Evolutionary conservation across 1,139 yeast genomes (phyloP), one percentile per base, ranked within the genome.

Genomic region (Pichia sp.): DNA sequence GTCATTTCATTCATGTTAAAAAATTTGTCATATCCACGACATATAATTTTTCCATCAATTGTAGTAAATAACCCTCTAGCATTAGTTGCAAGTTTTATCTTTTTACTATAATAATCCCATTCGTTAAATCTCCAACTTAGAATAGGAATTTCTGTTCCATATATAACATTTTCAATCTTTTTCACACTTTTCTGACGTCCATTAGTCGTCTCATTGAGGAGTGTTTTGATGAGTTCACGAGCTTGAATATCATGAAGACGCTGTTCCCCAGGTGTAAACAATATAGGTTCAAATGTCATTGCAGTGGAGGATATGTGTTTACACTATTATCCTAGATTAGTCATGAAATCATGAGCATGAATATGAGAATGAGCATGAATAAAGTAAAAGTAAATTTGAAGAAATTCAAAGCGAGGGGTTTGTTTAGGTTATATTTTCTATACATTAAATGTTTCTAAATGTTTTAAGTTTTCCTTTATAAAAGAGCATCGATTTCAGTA

Each of bases 1-100:
- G 65, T 53, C 1, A 74, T 70, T 57, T 93, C 98, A 44, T 70
- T 75, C 10, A 87, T 68, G 56, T 84, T 89, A 72, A 88, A 93
- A 60, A 93, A 93, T 64, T 93, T 93, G 62, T 93, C 93, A 59
- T 93, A 93, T 0, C 99, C 98, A 51, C 99, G 67, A 1, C 82
- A 80, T 1, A 77, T 78, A 20, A 93, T 82, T 18, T 52, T 53
- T 31, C 72, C 69, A 33, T 71, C 69, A 15, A 66, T 61, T 3
- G 59, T 46, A 0, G 94, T 85, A 56, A 91, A 91, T 15, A 91
- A 61, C 0, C 98, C 98, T 41, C 98, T 69, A 0, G 97, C 95
- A 44, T 78, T 66, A 5, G 77, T 70, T 0, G 96, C 95, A 18
- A 88, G 63, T 2, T 48, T 46, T 8, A 76, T 67, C 35, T 69